phyloP scores from a whole-genome alignment of 169 alveolate species.

The Hepatocystis sp. region DNA sequence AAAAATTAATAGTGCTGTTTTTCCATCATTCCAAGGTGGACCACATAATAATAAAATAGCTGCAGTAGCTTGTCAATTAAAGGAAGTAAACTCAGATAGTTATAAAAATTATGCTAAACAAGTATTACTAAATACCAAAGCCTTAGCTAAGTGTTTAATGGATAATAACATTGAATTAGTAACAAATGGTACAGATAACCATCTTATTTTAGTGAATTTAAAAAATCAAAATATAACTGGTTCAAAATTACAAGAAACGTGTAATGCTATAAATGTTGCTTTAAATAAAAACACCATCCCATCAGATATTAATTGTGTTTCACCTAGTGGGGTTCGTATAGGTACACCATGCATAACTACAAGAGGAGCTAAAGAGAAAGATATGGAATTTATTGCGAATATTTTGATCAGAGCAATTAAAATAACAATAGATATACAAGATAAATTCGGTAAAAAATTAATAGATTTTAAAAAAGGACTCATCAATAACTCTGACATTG shows the following conservation, averaged over 20 bases:
- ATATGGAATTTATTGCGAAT: conserved; percentile 86
- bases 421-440: conserved; percentile 79
- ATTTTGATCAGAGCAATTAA: conserved; percentile 79
- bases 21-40: conserved; percentile 98
- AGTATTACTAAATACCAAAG: conserved; percentile 85
- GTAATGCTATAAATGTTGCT: conserved; percentile 89
- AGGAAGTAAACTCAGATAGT: conserved; percentile 79
- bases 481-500: conserved; percentile 41
- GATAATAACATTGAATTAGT: conserved; percentile 82
- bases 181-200: conserved; percentile 96
- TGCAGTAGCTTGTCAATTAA: conserved; percentile 90
- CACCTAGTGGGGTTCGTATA: conserved; percentile 94
- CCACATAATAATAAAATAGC: conserved; percentile 94
- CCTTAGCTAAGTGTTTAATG: conserved; percentile 87
- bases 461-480: conserved; percentile 81
- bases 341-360: conserved; percentile 97
- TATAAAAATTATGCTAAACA: conserved; percentile 85
- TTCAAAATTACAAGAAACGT: conserved; percentile 86
- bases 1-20: conserved; percentile 95
- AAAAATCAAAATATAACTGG: conserved; percentile 91
- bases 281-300: conserved; percentile 91
- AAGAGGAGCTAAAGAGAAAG: conserved; percentile 92
- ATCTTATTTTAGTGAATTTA: conserved; percentile 90
- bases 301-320: conserved; percentile 87
- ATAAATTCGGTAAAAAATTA: conserved; percentile 76